phyloP scores from a whole-genome alignment of 306 rosid species.

The Ochetophila trinervis region DNA sequence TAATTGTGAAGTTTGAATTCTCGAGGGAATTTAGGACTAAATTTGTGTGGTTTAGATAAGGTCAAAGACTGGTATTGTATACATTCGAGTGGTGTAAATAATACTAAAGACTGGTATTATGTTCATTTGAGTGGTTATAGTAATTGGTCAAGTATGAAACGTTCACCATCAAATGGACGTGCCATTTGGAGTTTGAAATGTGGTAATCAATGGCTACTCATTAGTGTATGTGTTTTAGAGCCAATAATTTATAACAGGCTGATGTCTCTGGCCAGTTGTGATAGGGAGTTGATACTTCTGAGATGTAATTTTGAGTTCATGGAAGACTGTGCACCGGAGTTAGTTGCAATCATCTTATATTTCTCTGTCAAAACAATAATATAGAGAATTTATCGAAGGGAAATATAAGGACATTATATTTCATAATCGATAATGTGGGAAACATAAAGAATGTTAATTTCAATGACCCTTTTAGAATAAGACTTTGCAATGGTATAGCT shows the following conservation, averaged over 20 bases:
- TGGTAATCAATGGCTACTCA: neutral
- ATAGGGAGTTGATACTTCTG: neutral
- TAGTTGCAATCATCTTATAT: conserved; percentile 5
- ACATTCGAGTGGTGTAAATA: neutral
- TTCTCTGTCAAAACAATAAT: conserved; percentile 15
- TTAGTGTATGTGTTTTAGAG: conserved; percentile 3
- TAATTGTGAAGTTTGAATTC: conserved; percentile 14
- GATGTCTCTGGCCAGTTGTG: neutral
- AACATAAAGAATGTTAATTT: conserved; percentile 7
- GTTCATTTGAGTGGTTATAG: neutral
- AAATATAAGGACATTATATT: conserved; percentile 14
- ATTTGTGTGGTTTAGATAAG: conserved; percentile 8
- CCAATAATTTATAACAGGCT: neutral
- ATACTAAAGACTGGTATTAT: neutral
- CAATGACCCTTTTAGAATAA: neutral
- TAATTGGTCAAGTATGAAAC: neutral
- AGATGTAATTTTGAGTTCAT: conserved; percentile 12
- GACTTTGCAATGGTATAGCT: neutral
- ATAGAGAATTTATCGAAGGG: neutral
- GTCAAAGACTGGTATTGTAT: neutral
- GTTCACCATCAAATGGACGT: conserved; percentile 16
- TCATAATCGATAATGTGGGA: neutral
- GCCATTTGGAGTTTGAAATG: neutral
- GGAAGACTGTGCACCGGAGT: conserved; percentile 13
- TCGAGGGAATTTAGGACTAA: conserved; percentile 3